phyloP scores from a whole-genome alignment of 306 rosid genomes.

The Inga oerstediana region DNA sequence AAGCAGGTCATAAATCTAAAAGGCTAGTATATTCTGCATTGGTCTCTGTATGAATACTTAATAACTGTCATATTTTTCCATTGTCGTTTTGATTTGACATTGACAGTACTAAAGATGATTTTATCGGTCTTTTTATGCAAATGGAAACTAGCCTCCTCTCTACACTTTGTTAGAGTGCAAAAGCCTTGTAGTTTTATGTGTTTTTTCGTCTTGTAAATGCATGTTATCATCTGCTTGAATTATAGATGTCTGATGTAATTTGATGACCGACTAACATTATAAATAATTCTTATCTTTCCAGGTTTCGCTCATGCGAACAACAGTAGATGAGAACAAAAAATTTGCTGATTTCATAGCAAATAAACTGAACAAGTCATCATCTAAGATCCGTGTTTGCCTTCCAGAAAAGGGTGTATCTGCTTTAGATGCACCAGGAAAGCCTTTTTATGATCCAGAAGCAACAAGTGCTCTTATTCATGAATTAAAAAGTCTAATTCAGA shows the following conservation, averaged over 20 bases:
- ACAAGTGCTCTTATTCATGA: constrained; percentile 69
- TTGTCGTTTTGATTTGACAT: constrained; percentile 16
- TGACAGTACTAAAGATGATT: not conserved
- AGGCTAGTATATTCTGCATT: constrained; percentile 18
- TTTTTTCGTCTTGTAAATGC: constrained; percentile 25
- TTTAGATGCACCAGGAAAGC: constrained; percentile 81
- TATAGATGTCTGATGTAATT: constrained; percentile 8
- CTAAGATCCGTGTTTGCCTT: constrained; percentile 75
- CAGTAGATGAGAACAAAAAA: constrained; percentile 73
- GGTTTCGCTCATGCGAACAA: constrained; percentile 90
- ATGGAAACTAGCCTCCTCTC: constrained; percentile 1
- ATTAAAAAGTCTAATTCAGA: constrained; percentile 60
- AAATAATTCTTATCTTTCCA: constrained; percentile 37
- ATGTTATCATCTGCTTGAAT: constrained; percentile 8
- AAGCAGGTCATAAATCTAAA: constrained; percentile 68
- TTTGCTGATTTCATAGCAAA: constrained; percentile 79
- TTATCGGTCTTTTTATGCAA: constrained; percentile 12
- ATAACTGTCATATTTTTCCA: constrained; percentile 27
- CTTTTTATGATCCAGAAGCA: constrained; percentile 77
- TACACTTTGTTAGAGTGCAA: constrained; percentile 12
- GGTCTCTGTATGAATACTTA: constrained; percentile 26
- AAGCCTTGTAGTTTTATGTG: constrained; percentile 19
- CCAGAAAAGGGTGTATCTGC: constrained; percentile 92
- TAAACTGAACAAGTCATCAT: constrained; percentile 69
- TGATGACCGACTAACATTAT: constrained; percentile 19